These are phyloP conservation scores for Begonia loranthoides DNA, from an alignment of 306 rosid genomes.

Conservation along the genomic window DNA sequence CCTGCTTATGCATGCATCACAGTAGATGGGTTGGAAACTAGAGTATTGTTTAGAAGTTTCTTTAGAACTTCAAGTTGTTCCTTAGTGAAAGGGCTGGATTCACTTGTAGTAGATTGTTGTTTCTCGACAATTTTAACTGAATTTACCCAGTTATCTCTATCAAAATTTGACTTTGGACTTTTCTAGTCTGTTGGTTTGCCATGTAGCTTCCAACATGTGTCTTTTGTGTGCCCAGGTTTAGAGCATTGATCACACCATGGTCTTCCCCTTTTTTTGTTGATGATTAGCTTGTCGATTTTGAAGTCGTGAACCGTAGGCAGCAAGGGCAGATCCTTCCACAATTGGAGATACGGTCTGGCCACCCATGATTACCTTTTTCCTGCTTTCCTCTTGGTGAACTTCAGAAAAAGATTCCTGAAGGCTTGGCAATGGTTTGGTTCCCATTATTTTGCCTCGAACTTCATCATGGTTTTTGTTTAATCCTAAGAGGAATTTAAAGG, in stretches of 20 bases:
- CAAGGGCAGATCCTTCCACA: too few relatives aligned
- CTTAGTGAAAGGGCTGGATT: neutral
- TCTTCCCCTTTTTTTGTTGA: constrained; percentile 2
- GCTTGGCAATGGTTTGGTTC: neutral
- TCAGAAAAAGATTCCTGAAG: neutral
- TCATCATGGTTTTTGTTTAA: constrained; percentile 2
- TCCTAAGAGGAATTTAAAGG: neutral
- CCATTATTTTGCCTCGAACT: neutral
- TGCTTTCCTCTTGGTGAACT: constrained; percentile 4
- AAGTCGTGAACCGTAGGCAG: neutral
- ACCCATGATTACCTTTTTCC: neutral
- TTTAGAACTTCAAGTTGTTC: neutral
- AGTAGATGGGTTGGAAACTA: too few relatives aligned
- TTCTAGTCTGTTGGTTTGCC: constrained; percentile 1
- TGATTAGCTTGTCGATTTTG: neutral
- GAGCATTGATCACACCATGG: constrained; percentile 5
- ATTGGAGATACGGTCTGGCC: too few relatives aligned
- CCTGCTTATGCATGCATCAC: neutral
- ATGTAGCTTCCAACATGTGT: constrained; percentile 1
- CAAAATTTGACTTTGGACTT: neutral
- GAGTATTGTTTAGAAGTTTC: neutral
- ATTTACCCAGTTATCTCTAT: too few relatives aligned
- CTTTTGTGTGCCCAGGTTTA: neutral
- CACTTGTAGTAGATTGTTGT: neutral
- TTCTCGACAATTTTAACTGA: neutral